phyloP scores from a whole-genome alignment of 208 protist species.

The Balamuthia mandrillaris region DNA sequence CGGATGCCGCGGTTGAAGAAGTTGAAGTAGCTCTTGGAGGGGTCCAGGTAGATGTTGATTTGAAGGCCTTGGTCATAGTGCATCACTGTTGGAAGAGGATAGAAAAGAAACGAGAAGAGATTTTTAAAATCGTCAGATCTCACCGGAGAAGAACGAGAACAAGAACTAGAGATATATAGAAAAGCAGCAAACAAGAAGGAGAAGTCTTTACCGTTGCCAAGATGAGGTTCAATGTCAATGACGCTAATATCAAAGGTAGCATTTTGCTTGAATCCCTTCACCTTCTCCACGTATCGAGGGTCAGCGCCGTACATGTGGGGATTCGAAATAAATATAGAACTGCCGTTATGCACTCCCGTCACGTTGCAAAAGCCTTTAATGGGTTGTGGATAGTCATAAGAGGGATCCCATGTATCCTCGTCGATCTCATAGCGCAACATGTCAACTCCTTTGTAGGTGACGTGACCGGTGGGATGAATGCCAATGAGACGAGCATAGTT shows the following conservation, averaged over 20 bases:
- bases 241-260: background rate
- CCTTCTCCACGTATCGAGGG: background rate
- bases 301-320: slow-evolving; percentile 40
- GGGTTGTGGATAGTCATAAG: too few relatives aligned
- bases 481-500: too few relatives aligned
- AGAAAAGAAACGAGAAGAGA: background rate
- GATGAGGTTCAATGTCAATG: slow-evolving; percentile 29
- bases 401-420: too few relatives aligned
- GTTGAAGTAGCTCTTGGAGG: slow-evolving; percentile 17
- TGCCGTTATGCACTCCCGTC: background rate
- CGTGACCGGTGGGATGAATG: too few relatives aligned
- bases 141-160: background rate
- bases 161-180: background rate
- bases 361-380: slow-evolving; percentile 17
- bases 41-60: slow-evolving; percentile 37
- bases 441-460: too few relatives aligned
- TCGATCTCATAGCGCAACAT: too few relatives aligned
- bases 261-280: background rate
- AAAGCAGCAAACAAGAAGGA: background rate
- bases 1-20: background rate
- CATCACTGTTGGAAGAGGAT: background rate
- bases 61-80: slow-evolving; percentile 10
- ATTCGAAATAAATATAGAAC: background rate
- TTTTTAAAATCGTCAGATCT: background rate
- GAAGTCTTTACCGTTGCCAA: slow-evolving; percentile 31